phyloP scores from a whole-genome alignment of 2,329 filamentous ascomycete genomes.

The Thermothelomyces thermophilus region DNA sequence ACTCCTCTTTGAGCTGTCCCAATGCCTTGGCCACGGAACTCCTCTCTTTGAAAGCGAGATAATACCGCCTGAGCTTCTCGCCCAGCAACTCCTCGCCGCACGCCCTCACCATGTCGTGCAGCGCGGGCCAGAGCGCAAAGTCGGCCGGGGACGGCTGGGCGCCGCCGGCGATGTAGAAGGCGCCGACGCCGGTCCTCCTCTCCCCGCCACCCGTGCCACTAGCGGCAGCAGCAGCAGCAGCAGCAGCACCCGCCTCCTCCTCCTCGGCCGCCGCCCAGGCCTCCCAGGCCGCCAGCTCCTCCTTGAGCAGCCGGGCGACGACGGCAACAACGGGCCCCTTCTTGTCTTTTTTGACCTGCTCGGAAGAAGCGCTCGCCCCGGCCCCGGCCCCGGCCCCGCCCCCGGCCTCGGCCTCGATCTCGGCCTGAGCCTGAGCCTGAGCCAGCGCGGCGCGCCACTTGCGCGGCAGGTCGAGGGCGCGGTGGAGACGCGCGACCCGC shows the following conservation, averaged over 20 bases:
- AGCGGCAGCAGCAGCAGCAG: neutral
- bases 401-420: neutral
- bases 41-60: slow-evolving; percentile 27
- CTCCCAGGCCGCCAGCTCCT: slow-evolving; percentile 37
- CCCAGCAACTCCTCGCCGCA: slow-evolving; percentile 31
- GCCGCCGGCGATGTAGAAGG: slow-evolving; percentile 40
- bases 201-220: slow-evolving; percentile 13
- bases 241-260: neutral
- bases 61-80: slow-evolving; percentile 33
- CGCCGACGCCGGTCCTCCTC: slow-evolving; percentile 16
- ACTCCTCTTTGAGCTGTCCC: slow-evolving; percentile 4
- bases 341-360: too few relatives aligned
- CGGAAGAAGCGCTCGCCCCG: too few relatives aligned
- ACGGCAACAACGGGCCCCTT: too few relatives aligned
- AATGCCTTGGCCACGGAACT: slow-evolving; percentile 23
- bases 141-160: slow-evolving; percentile 40
- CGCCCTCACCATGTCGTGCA: slow-evolving; percentile 39
- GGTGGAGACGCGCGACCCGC: slow-evolving; percentile 38
- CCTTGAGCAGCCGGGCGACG: slow-evolving; percentile 2
- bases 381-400: too few relatives aligned
- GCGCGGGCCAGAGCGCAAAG: slow-evolving; percentile 51
- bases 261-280: slow-evolving; percentile 30
- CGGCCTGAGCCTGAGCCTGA: too few relatives aligned
- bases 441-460: slow-evolving; percentile 28
- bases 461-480: slow-evolving; percentile 34